Base-by-base conservation (phyloP, 208 protist species). In the Acanthamoeba sp. region DNA sequence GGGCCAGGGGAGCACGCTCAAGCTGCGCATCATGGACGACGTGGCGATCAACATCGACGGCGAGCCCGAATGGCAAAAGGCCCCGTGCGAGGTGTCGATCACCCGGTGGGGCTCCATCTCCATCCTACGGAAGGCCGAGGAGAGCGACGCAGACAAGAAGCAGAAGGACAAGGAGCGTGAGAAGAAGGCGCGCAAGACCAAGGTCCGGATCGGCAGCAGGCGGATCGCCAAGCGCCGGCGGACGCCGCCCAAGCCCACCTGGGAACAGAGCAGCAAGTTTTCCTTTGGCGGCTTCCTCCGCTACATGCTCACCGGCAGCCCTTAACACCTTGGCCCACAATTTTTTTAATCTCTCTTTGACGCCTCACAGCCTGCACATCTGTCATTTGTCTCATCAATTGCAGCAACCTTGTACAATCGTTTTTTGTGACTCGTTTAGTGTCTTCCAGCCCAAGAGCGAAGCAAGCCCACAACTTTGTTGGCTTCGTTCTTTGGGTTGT, bases 1-100 rank as follows among this genome's bases (percentile, higher is more conserved):
- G 57, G 85, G 32, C 36, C 85, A 91, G 40, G 85, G 85, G 9
- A 55, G 36, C n/a, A 66, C 6, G 24, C 64, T 91, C 59, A 91
- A 71, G 85, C 9, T 91, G 9, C 32, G 57, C 62, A 7, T 73
- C 0, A 3, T 73, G 38, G 40, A 48, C 32, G 85, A 91, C 57
- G 34, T 91, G 24, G 52, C 59, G 5, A 73, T 91, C 55, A 91
- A 91, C 57, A 55, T 55, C 62, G 85, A 91, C 20, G 85, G 85
- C 36, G 85, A 91, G 62, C 85, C 85, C 22, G 10, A 73, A 32
- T 55, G 50, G 55, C 48, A 73, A 27, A 69, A 73, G 34, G 85
- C 36, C 34, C 85, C 85, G 6, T 76, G 85, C 57, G 85, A 91
- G 62, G n/a, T 91, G 1, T 45, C 34, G 40, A 22, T 84, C 40